Evolutionary conservation across 306 rosid genomes (phyloP), one percentile per base, ranked within the genome.

Genomic region (Vicia villosa): DNA sequence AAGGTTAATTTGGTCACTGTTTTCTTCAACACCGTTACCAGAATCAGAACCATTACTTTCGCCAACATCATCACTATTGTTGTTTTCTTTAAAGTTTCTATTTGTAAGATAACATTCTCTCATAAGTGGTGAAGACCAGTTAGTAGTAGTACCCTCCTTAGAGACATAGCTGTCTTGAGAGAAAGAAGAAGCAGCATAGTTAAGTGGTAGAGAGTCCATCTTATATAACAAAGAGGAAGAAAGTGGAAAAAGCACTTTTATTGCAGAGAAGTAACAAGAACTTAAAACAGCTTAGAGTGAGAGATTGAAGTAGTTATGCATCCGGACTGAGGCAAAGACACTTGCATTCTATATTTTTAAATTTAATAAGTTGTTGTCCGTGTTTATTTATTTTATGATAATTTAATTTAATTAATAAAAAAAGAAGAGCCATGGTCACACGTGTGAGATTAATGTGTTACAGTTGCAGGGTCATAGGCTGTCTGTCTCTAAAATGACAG

Each of bases 401-500:
- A 47, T 16, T 6, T 14, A 43, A 47, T 16, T 6, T 6, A 15
- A 15, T 1, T 2, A 46, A n/a, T 52, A 16, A 52, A 52, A n/a
- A 1, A 52, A 20, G 5, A 28, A 20, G 1, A 78, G 74, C 74
- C 21, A 72, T 78, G 69, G 72, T 86, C 89, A 37, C 96, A 87
- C 89, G 89, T 85, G 96, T 85, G 93, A 72, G 82, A 79, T 79
- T 77, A 79, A 83, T 77, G 57, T 57, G 81, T 64, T 42, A 72
- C 45, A 61, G 51, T 20, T 63, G 77, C 61, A 68, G 85, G 68
- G 70, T 45, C 83, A 71, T 57, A 76, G 89, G 86, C 82, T 82
- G 95, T 86, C 88, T 70, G 80, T 79, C 80, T 80, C 76, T 74
- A 66, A 77, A 87, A 77, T 72, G 92, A 86, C 92, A 86, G 83